Conservation (phyloP, 2,329 filamentous ascomycete genomes). For the Calonectria fujianensis region DNA sequence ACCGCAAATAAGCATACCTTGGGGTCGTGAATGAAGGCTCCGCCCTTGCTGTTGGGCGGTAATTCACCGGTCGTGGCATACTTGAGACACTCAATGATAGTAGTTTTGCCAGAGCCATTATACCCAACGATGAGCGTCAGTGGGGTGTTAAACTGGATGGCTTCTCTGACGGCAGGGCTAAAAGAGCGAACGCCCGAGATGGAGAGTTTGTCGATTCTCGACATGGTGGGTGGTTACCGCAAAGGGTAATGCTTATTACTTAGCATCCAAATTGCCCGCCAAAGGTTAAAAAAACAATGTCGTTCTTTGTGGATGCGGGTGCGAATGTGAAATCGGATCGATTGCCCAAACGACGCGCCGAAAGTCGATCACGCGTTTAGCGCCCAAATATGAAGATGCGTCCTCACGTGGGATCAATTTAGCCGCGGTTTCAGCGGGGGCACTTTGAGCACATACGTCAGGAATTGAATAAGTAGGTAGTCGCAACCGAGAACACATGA, state of each 20-base stretch:
- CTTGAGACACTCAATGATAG: conserved; percentile 98
- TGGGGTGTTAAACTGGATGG: conserved; percentile 91
- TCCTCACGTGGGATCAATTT: conserved; percentile 33
- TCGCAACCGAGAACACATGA: not conserved
- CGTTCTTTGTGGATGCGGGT: not conserved
- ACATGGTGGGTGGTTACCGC: conserved; percentile 68
- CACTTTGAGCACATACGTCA: not conserved
- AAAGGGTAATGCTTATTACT: conserved; percentile 25
- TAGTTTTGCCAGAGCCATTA: conserved; percentile 98
- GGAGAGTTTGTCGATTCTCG: conserved; percentile 91
- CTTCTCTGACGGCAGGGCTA: conserved; percentile 82
- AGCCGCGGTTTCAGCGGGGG: conserved; percentile 21
- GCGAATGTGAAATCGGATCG: conserved; percentile 8
- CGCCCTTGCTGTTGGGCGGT: conserved; percentile 91
- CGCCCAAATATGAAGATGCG: conserved; percentile 27
- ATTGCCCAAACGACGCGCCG: conserved; percentile 29
- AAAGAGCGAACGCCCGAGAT: conserved; percentile 92
- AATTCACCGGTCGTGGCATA: conserved; percentile 97
- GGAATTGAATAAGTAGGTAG: not conserved
- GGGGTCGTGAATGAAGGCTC: conserved; percentile 98
- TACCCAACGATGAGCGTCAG: conserved; percentile 97
- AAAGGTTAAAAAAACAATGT: too few relatives aligned
- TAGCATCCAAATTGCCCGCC: not conserved
- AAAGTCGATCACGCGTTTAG: conserved; percentile 25
- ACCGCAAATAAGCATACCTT: conserved; percentile 72